Evolutionary conservation across 345 rosid species (phyloP).

Genomic region (Acer saccharum): DNA sequence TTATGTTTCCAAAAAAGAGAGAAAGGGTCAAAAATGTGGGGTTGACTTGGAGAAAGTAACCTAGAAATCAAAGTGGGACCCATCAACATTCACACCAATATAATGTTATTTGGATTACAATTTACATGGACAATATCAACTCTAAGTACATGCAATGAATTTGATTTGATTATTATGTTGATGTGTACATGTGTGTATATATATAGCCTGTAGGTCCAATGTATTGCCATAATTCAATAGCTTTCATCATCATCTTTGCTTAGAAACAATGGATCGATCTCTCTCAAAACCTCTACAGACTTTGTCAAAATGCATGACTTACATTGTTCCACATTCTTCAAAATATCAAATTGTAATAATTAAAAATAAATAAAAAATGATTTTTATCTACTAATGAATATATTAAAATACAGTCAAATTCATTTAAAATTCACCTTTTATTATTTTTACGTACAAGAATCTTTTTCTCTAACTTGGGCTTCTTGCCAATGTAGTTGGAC

Average conservation of each 20-base stretch:
- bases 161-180: slow-evolving; percentile 3
- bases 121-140: slow-evolving; percentile 11
- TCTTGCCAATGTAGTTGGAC: too few species aligned
- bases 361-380: too few species aligned
- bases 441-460: too few species aligned
- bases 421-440: too few species aligned
- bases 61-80: slow-evolving; percentile 2
- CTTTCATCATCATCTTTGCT: not conserved
- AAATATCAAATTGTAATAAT: too few species aligned
- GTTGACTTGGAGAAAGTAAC: not conserved
- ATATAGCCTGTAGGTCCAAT: slow-evolving; percentile 5
- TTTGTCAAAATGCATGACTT: not conserved
- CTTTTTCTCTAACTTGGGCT: too few species aligned
- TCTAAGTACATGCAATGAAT: slow-evolving; percentile 24
- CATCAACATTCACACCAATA: not conserved
- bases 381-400: too few species aligned
- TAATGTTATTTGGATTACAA: not conserved
- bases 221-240: not conserved
- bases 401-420: too few species aligned
- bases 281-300: not conserved
- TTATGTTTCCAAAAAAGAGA: not conserved
- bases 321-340: too few species aligned
- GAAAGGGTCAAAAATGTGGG: not conserved
- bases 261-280: slow-evolving; percentile 20
- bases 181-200: not conserved